A percentile compares a stretch with the other conserved stretches of the same genome.
Conservation (phyloP, 2,329 filamentous ascomycete genomes). For the Microsporum audouinii region DNA sequence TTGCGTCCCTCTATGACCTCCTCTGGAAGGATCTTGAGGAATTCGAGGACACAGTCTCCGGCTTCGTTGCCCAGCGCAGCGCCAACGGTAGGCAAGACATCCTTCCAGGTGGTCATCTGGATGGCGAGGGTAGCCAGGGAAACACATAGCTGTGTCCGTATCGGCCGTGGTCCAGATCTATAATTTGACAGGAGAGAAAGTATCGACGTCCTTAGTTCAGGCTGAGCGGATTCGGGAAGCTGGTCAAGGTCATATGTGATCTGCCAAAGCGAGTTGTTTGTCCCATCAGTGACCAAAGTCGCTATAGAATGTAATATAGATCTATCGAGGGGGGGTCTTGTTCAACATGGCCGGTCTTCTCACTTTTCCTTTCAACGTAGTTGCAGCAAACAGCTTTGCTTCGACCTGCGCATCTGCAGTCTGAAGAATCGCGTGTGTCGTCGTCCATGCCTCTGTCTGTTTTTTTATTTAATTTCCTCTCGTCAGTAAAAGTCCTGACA, state of each 20-base stretch:
- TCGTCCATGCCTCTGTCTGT: constrained; percentile 81
- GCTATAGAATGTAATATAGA: neutral
- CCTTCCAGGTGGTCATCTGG: constrained; percentile 91
- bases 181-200: constrained; percentile 70
- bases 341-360: constrained; percentile 14
- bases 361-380: constrained; percentile 97
- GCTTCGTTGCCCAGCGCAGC: constrained; percentile 58
- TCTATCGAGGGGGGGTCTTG: neutral
- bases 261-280: constrained; percentile 38
- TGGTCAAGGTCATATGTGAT: constrained; percentile 95
- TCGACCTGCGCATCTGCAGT: constrained; percentile 63
- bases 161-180: constrained; percentile 67
- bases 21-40: constrained; percentile 90
- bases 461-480: too few species aligned
- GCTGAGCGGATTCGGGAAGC: constrained; percentile 62
- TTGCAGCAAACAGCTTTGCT: constrained; percentile 88
- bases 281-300: neutral
- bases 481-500: too few species aligned
- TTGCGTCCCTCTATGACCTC: constrained; percentile 99
- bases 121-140: constrained; percentile 91
- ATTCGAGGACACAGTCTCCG: constrained; percentile 83
- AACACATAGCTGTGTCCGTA: constrained; percentile 85
- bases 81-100: constrained; percentile 75
- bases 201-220: constrained; percentile 70
- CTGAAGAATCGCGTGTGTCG: constrained; percentile 76